Evolutionary conservation across 345 rosid species (phyloP).

Genomic region (Brassica incana): DNA sequence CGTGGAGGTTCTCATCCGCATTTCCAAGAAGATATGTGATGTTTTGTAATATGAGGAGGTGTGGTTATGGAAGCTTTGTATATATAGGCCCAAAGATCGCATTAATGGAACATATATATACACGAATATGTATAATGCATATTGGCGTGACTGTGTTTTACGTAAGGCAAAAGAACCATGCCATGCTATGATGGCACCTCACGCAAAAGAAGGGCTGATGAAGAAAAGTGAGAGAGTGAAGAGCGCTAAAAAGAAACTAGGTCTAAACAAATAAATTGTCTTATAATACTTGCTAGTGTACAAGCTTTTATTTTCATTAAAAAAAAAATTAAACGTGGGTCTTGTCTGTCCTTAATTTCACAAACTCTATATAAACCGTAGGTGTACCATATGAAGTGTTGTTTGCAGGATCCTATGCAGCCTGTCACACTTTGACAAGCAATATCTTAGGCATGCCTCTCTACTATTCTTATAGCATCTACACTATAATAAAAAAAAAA

Average conservation of each 20-base stretch:
- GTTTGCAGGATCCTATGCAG: constrained; percentile 35
- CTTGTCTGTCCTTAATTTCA: constrained; percentile 37
- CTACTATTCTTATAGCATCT: constrained; percentile 19
- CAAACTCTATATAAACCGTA: constrained; percentile 11
- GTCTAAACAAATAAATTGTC: background rate
- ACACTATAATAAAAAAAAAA: background rate
- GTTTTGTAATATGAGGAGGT: constrained; percentile 21
- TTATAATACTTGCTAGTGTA: constrained; percentile 13
- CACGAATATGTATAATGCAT: background rate
- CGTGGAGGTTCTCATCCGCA: constrained; percentile 59
- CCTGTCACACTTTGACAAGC: constrained; percentile 24
- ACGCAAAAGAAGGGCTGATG: constrained; percentile 34
- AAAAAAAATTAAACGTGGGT: background rate
- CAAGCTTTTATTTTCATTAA: constrained; percentile 2
- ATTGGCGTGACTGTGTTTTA: constrained; percentile 37
- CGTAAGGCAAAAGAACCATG: constrained; percentile 43
- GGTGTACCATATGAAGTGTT: constrained; percentile 24
- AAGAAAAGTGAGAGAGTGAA: constrained; percentile 23
- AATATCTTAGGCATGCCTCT: constrained; percentile 11
- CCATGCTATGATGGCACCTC: constrained; percentile 51
- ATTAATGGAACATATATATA: constrained; percentile 26
- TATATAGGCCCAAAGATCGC: constrained; percentile 35
- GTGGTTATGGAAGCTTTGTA: constrained; percentile 24
- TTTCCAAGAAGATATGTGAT: constrained; percentile 10
- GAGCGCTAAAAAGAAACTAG: constrained; percentile 17